Percentiles rank a stretch among this genome's conserved stretches.
These are phyloP conservation scores for Tolypocladium guangdongense DNA, from an alignment of 2,329 filamentous ascomycete genomes.

Conservation along the genomic window DNA sequence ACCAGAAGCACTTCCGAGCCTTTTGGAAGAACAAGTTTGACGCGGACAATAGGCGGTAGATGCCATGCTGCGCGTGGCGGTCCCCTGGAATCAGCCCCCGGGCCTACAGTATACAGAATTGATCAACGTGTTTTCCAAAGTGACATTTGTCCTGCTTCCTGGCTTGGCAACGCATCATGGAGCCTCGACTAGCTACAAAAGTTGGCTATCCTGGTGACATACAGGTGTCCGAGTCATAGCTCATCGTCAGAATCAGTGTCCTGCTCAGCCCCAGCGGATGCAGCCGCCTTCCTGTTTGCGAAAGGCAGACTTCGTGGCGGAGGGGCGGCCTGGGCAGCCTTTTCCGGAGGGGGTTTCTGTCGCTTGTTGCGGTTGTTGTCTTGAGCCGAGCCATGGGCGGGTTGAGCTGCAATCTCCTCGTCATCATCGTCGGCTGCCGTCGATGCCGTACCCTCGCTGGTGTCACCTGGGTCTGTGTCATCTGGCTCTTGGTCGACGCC, in stretches of 20 bases:
- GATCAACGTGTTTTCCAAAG: background rate
- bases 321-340: conserved; percentile 19
- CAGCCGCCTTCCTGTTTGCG: conserved; percentile 21
- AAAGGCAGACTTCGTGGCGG: conserved; percentile 34
- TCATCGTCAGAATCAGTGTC: conserved; percentile 49
- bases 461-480: conserved; percentile 28
- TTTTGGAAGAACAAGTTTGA: conserved; percentile 47
- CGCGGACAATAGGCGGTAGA: conserved; percentile 32
- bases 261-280: conserved; percentile 18
- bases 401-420: conserved; percentile 10
- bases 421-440: conserved; percentile 32
- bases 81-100: background rate
- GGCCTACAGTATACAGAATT: background rate
- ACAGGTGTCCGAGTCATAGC: conserved; percentile 20
- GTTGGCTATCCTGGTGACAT: background rate
- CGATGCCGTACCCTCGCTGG: conserved; percentile 28
- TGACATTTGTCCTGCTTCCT: background rate
- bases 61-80: background rate
- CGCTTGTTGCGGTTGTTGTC: background rate
- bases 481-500: conserved; percentile 21
- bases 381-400: background rate
- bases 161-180: background rate
- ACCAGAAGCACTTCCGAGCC: conserved; percentile 48
- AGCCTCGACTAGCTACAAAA: background rate
- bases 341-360: conserved; percentile 8